Base-by-base conservation (phyloP, 1,284 basidiomycete species). In the Fistulinella cinereoalba region DNA sequence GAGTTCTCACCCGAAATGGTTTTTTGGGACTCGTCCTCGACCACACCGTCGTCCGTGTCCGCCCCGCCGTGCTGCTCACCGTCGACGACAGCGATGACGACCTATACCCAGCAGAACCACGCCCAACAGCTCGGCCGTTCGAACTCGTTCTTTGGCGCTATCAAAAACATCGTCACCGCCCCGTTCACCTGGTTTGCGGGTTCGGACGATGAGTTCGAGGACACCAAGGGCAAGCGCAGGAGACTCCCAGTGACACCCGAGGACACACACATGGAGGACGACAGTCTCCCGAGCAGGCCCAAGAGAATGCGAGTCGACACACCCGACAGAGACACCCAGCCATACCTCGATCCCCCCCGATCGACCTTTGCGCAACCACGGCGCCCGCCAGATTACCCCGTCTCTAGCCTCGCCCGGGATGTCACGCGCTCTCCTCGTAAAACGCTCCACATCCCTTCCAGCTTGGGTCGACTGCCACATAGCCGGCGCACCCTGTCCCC, bases 151-250 rank as follows among this genome's bases (percentile, higher is more conserved):
- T 60, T 82, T 42, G 79, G 77, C 38, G 62, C 77, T 32, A 73
- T 85, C 62, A 85, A 78, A 70, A 78, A 71, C 65, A 70, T 85
- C 62, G 81, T 85, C 53, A 75, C 81, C 16, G 77, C 79, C 13
- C 81, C 83, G 37, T 71, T 85, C 52, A 57, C 71, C 52, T 83
- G 83, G 82, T 75, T 83, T 53, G 64, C 65, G 53, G 64, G 67
- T 61, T 65, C 71, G 51, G 76, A 69, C 33, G 65, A 69, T 56
- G 76, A 77, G 51, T 76, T 75, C 52, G 73, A 73, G 54, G 67
- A 56, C 31, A 47, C 69, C 38, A 72, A 66, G 38, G 76, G 76
- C 53, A 83, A 81, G 61, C 73, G 77, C 50, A 71, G 78, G 56
- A 69, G 76, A 25, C 53, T 70, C 44, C 61, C 57, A 33, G 58